Percentiles rank a stretch among this genome's conserved stretches.
Conservation (phyloP, 2,329 filamentous ascomycete genomes). For the Paecilomyces sp. region DNA sequence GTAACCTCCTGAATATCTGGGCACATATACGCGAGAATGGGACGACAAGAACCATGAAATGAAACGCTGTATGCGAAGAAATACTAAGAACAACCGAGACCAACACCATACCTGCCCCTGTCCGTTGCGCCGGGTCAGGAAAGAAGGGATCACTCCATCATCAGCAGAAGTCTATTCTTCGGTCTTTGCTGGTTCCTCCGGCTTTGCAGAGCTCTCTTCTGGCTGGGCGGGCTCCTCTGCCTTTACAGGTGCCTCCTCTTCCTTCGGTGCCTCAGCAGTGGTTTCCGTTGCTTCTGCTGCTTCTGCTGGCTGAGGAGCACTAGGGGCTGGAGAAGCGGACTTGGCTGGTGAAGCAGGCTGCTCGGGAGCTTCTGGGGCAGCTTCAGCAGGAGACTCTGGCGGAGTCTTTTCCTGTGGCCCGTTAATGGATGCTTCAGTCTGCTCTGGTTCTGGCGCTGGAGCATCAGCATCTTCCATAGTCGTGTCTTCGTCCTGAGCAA, state of each 20-base stretch:
- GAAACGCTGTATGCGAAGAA: not conserved
- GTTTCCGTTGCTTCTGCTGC: slow-evolving; percentile 11
- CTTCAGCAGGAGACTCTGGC: slow-evolving; percentile 12
- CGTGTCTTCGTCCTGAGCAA: slow-evolving; percentile 27
- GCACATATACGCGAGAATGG: slow-evolving; percentile 2
- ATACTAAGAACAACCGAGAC: slow-evolving; percentile 20
- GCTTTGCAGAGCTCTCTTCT: slow-evolving; percentile 24
- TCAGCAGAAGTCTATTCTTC: slow-evolving; percentile 18
- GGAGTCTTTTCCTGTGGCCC: slow-evolving; percentile 21
- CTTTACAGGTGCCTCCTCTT: slow-evolving; percentile 10
- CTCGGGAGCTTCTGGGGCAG: slow-evolving; percentile 5
- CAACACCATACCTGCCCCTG: slow-evolving; percentile 28
- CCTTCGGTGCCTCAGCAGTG: slow-evolving; percentile 9
- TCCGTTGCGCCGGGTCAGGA: slow-evolving; percentile 27
- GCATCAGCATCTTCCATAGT: slow-evolving; percentile 31
- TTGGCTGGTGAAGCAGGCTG: slow-evolving; percentile 12
- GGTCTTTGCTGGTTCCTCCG: slow-evolving; percentile 25
- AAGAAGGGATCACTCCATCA: slow-evolving; percentile 9
- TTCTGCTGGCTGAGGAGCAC: slow-evolving; percentile 9
- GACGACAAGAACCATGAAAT: slow-evolving; percentile 1
- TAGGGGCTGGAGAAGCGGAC: slow-evolving; percentile 15
- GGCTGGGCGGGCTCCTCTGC: slow-evolving; percentile 18
- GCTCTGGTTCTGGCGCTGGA: slow-evolving; percentile 11
- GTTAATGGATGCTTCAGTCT: slow-evolving; percentile 8
- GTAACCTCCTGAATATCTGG: slow-evolving; percentile 2